A percentile compares a stretch with the other conserved stretches of the same genome.
phyloP scores from a whole-genome alignment of 495 filamentous ascomycete genomes.

The Lasiosphaeriaceae sp. region DNA sequence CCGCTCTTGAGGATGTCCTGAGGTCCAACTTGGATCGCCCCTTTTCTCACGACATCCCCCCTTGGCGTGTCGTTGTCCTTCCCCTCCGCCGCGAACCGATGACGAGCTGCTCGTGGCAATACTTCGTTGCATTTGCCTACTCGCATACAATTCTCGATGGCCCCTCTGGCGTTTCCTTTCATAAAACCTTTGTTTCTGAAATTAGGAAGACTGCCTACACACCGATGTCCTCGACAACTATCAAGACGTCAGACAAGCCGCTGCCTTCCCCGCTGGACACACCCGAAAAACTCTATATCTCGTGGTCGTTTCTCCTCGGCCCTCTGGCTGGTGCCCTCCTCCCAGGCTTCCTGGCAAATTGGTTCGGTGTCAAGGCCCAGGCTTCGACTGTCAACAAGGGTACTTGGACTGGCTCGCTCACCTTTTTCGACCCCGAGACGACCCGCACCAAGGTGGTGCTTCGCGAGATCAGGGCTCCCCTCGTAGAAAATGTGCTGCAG shows the following conservation, averaged over 20 bases:
- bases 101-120: not conserved
- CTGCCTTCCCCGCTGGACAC: slow-evolving; percentile 13
- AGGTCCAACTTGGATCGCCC: slow-evolving; percentile 2
- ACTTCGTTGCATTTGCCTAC: slow-evolving; percentile 11
- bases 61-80: slow-evolving; percentile 12
- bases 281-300: slow-evolving; percentile 8
- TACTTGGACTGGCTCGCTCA: slow-evolving; percentile 11
- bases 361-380: not conserved
- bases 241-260: not conserved
- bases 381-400: not conserved
- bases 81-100: not conserved
- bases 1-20: slow-evolving; percentile 1
- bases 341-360: slow-evolving; percentile 2
- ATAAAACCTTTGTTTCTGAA: slow-evolving; percentile 8
- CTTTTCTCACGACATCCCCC: slow-evolving; percentile 9
- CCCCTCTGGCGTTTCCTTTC: slow-evolving; percentile 10
- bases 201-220: not conserved
- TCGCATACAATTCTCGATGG: slow-evolving; percentile 16
- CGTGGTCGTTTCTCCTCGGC: slow-evolving; percentile 13
- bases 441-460: slow-evolving; percentile 1
- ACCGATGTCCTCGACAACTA: not conserved
- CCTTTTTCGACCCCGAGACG: not conserved
- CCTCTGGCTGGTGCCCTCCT: slow-evolving; percentile 7
- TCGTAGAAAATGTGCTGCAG: not conserved
- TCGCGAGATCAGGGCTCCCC: slow-evolving; percentile 1